Conservation (phyloP, 1,284 basidiomycete species). For the Xanthoconium separans region DNA sequence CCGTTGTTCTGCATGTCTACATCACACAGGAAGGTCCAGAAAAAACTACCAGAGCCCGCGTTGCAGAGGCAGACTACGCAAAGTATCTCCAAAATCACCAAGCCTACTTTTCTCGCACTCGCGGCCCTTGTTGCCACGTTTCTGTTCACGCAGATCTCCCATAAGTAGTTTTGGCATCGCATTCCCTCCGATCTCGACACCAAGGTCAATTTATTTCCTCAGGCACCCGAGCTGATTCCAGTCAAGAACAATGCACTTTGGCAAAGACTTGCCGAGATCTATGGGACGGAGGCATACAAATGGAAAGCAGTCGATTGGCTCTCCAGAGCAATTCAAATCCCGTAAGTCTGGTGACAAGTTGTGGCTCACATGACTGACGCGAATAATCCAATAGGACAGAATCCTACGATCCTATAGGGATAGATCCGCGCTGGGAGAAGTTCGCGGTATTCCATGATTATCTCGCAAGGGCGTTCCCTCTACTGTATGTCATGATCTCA, state of each 20-base stretch:
- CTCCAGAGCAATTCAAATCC: constrained; percentile 36
- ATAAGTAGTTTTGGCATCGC: constrained; percentile 6
- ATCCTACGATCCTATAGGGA: constrained; percentile 43
- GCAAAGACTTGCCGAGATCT: constrained; percentile 22
- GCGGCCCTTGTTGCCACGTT: constrained; percentile 17
- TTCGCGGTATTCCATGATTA: constrained; percentile 47
- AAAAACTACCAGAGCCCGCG: constrained; percentile 10
- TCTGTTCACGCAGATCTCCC: constrained; percentile 1
- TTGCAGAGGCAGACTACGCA: background rate
- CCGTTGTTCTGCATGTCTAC: constrained; percentile 8
- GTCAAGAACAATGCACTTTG: constrained; percentile 27
- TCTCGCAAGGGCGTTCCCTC: constrained; percentile 39
- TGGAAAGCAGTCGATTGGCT: constrained; percentile 36
- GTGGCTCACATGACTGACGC: background rate
- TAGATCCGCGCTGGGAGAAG: constrained; percentile 46
- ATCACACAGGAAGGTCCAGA: background rate
- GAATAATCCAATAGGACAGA: constrained; percentile 27
- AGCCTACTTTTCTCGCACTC: constrained; percentile 14
- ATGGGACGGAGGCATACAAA: constrained; percentile 33
- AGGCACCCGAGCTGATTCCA: constrained; percentile 28
- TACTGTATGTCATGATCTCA: constrained; percentile 32
- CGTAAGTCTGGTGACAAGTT: constrained; percentile 24
- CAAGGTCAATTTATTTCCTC: constrained; percentile 24
- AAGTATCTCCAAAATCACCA: constrained; percentile 8
- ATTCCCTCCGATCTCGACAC: background rate